phyloP scores from a whole-genome alignment of 495 filamentous ascomycete genomes.

The Aspergillus nidulans region DNA sequence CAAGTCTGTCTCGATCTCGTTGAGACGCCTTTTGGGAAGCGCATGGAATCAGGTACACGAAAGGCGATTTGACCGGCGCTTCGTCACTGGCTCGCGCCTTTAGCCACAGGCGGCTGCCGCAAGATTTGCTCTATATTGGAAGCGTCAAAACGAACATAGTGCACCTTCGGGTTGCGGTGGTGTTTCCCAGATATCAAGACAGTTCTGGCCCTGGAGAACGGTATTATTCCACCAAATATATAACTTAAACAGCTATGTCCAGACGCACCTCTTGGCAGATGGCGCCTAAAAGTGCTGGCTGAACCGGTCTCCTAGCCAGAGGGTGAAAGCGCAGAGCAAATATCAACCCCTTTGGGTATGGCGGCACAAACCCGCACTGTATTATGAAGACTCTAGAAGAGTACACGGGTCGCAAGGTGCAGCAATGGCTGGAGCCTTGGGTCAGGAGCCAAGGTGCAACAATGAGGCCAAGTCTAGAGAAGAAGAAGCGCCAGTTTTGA shows the following conservation, averaged over 20 bases:
- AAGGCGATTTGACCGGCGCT: conserved; percentile 38
- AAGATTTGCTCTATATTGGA: background rate
- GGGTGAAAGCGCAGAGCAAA: conserved; percentile 17
- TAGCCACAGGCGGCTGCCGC: conserved; percentile 15
- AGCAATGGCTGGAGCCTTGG: too few species aligned
- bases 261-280: background rate
- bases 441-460: too few species aligned
- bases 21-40: conserved; percentile 23
- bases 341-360: conserved; percentile 34
- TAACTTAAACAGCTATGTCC: background rate
- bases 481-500: too few species aligned
- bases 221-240: conserved; percentile 27
- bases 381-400: background rate
- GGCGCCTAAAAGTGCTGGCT: conserved; percentile 15
- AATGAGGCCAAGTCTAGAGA: too few species aligned
- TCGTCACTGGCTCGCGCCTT: conserved; percentile 42
- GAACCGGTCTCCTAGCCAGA: conserved; percentile 27
- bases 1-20: conserved; percentile 16
- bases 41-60: conserved; percentile 39
- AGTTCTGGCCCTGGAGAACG: conserved; percentile 43
- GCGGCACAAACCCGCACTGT: conserved; percentile 27
- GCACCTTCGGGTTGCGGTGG: conserved; percentile 22
- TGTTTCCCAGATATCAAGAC: conserved; percentile 39
- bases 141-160: conserved; percentile 49
- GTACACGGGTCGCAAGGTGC: too few species aligned